phyloP scores from a whole-genome alignment of 2,329 filamentous ascomycete genomes.

The Aaosphaeria arxii region DNA sequence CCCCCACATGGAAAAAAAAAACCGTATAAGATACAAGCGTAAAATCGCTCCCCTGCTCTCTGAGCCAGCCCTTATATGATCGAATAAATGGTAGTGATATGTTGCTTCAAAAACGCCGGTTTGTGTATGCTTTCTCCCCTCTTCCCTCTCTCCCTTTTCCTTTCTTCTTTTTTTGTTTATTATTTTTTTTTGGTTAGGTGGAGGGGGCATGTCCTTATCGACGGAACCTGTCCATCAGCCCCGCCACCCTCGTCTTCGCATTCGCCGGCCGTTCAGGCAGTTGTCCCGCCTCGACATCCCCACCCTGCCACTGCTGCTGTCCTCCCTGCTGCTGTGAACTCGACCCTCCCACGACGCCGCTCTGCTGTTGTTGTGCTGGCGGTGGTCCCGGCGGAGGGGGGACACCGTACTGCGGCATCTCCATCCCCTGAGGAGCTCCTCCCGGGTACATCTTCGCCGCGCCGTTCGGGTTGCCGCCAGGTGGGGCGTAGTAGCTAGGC shows the following conservation, averaged over 20 bases:
- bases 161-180: neutral
- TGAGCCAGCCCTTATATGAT: too few relatives aligned
- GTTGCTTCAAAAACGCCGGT: too few relatives aligned
- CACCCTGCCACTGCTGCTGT: slow-evolving; percentile 1
- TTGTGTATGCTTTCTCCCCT: too few relatives aligned
- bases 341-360: slow-evolving; percentile 20
- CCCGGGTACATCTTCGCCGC: slow-evolving; percentile 19
- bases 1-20: too few relatives aligned
- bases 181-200: neutral
- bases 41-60: too few relatives aligned
- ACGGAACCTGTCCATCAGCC: slow-evolving; percentile 25
- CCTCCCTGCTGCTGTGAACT: slow-evolving; percentile 2
- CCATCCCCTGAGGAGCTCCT: slow-evolving; percentile 18
- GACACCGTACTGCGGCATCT: slow-evolving; percentile 25
- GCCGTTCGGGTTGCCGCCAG: slow-evolving; percentile 5
- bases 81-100: too few relatives aligned
- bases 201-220: slow-evolving; percentile 7
- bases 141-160: neutral
- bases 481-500: slow-evolving; percentile 31
- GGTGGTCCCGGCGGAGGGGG: slow-evolving; percentile 4
- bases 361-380: slow-evolving; percentile 19
- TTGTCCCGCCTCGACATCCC: neutral
- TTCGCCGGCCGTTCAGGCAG: slow-evolving; percentile 27
- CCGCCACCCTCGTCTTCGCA: slow-evolving; percentile 27
- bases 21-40: too few relatives aligned